Conservation (phyloP, 371 early-diverging fungal species). For the Coemansia sp. region DNA sequence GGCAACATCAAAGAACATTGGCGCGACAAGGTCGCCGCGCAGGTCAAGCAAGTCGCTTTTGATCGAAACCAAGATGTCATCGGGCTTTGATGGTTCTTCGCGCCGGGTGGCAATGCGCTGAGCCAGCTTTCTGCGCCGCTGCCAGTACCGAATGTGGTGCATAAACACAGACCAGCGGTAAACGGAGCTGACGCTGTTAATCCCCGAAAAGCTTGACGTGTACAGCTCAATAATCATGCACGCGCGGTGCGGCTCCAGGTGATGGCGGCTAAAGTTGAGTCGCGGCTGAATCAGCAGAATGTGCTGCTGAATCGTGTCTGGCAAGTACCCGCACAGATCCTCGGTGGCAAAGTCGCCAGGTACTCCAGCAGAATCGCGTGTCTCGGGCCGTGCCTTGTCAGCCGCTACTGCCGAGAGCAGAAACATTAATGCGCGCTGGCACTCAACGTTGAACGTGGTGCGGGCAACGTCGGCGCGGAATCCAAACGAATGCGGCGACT, state of each 20-base stretch:
- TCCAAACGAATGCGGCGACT: constrained; percentile 44
- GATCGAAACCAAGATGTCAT: constrained; percentile 36
- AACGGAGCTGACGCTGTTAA: constrained; percentile 32
- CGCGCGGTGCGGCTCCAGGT: constrained; percentile 31
- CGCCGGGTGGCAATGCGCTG: constrained; percentile 36
- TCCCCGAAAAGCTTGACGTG: constrained; percentile 24
- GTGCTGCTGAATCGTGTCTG: constrained; percentile 33
- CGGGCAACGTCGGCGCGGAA: constrained; percentile 27
- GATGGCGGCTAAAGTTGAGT: constrained; percentile 22
- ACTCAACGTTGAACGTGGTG: constrained; percentile 32
- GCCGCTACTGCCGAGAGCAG: constrained; percentile 32
- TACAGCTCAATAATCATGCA: constrained; percentile 34
- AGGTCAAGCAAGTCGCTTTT: constrained; percentile 38
- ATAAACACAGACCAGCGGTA: constrained; percentile 49
- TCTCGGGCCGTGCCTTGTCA: constrained; percentile 22
- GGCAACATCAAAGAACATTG: constrained; percentile 37
- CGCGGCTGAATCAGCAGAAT: constrained; percentile 23
- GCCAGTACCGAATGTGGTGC: constrained; percentile 48
- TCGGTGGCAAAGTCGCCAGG: constrained; percentile 9
- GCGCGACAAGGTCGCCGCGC: constrained; percentile 37
- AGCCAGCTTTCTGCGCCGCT: constrained; percentile 38
- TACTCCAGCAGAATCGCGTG: neutral
- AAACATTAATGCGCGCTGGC: constrained; percentile 39
- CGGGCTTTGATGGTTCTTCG: constrained; percentile 17
- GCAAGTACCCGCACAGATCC: constrained; percentile 32